phyloP scores from a whole-genome alignment of 1,284 basidiomycete genomes.

The Earliella scabrosa region DNA sequence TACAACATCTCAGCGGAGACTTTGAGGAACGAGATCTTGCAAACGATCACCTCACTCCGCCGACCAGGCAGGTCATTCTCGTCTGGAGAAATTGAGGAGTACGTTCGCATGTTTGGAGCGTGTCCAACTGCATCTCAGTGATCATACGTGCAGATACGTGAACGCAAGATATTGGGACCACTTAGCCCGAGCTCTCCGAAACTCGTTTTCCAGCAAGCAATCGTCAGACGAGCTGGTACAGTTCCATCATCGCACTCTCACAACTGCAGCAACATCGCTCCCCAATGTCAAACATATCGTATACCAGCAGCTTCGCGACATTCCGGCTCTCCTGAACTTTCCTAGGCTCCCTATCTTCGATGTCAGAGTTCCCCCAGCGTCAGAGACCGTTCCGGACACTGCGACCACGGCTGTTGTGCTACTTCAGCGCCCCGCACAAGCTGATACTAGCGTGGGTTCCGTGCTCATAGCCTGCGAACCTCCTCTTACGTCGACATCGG shows the following conservation, averaged over 20 bases:
- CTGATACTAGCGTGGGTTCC: too few species aligned
- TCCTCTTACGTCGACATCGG: too few species aligned
- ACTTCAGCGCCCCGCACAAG: too few species aligned
- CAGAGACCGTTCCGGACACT: constrained; percentile 25
- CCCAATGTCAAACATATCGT: constrained; percentile 36
- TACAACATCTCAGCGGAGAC: constrained; percentile 39
- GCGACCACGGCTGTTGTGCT: not conserved
- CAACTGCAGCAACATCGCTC: not conserved
- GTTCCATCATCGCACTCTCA: constrained; percentile 29
- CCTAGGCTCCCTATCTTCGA: not conserved
- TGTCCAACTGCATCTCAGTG: not conserved
- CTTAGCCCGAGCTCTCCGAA: constrained; percentile 36
- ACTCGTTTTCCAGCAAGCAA: constrained; percentile 28
- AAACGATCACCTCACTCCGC: constrained; percentile 33
- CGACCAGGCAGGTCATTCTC: constrained; percentile 26
- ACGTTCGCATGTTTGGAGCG: not conserved
- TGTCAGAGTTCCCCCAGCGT: constrained; percentile 2
- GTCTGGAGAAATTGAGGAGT: constrained; percentile 15
- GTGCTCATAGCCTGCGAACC: too few species aligned
- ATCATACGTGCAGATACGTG: constrained; percentile 38
- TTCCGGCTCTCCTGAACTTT: constrained; percentile 20
- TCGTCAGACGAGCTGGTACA: constrained; percentile 46
- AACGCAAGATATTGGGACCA: constrained; percentile 38
- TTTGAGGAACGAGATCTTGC: constrained; percentile 33
- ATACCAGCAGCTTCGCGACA: constrained; percentile 36